Evolutionary conservation across 305 asterid species (phyloP).

Genomic region (Solanum chacoense): DNA sequence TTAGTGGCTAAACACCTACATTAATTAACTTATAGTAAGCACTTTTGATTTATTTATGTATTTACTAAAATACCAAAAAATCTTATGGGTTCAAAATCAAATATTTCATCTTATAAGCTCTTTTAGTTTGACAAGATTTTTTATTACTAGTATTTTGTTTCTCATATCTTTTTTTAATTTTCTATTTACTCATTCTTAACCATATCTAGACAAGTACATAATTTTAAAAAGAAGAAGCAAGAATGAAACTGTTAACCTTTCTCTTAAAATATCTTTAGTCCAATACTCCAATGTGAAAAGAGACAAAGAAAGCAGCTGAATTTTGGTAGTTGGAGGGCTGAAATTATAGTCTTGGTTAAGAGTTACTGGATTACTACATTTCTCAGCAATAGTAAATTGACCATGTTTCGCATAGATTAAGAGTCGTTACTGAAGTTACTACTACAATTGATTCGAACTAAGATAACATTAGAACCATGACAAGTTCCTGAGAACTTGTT

Average conservation of each 20-base stretch:
- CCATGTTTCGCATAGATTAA: neutral
- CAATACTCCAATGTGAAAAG: neutral
- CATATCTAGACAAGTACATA: neutral
- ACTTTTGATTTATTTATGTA: neutral
- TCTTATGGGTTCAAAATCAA: neutral
- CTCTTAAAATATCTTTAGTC: neutral
- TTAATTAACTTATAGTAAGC: neutral
- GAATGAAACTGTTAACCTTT: neutral
- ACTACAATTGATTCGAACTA: neutral
- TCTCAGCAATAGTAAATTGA: neutral
- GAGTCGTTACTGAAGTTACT: neutral
- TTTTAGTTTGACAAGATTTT: neutral
- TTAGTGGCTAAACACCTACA: neutral
- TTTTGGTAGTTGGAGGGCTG: neutral
- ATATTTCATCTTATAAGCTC: neutral
- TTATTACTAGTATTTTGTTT: neutral
- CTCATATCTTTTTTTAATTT: neutral
- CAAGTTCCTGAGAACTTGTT: neutral
- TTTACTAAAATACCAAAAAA: neutral
- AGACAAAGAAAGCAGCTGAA: neutral
- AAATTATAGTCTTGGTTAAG: neutral
- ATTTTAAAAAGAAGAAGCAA: neutral
- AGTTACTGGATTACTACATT: neutral
- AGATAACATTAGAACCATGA: neutral
- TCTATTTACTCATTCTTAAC: neutral